Base-by-base conservation (phyloP, 495 filamentous ascomycete species). In the Aspergillus olivimuriae region DNA sequence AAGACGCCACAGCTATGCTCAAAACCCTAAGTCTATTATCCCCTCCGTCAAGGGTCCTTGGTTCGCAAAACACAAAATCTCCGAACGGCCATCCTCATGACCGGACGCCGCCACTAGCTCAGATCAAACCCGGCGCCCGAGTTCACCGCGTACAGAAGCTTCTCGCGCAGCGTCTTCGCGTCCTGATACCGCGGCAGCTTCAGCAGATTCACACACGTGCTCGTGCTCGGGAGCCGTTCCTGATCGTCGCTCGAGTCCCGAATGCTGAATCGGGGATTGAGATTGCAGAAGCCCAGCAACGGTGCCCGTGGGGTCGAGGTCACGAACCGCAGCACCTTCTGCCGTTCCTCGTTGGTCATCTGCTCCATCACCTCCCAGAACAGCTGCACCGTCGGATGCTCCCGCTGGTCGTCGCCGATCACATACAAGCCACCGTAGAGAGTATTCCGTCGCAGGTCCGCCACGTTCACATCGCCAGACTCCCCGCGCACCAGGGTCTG, bases 91-190 rank as follows among this genome's bases (percentile, higher is more conserved):
- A n/a, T n/a, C n/a, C n/a, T n/a, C n/a, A n/a, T n/a, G n/a, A n/a
- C n/a, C n/a, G n/a, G n/a, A n/a, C n/a, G n/a, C n/a, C n/a, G n/a
- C n/a, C n/a, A n/a, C n/a, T n/a, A 94, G 65, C 85, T 89, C 55
- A 99, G 70, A 72, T 99, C 90, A 66, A 99, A 99, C 8, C 92
- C 92, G 34, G 92, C 92, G 11, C 89, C 90, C 9, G 88, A 84
- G 55, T 84, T 87, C 15, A 95, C 83, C 17, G 91, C 90, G 66
- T 96, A 95, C 23, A 98, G 62, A 46, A 98, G 60, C 61, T 94
- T 95, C 52, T 77, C 76, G 62, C 72, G 86, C 47, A 97, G 55
- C 10, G 63, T 70, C 39, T 65, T 65, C 41, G 73, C 75, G 36
- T 72, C 80, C 16, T 54, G 67, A 62, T 97, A 99, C 38, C 83